Evolutionary conservation across 108 stramenopile genomes (phyloP).

Genomic region (Skeletonema costatum): DNA sequence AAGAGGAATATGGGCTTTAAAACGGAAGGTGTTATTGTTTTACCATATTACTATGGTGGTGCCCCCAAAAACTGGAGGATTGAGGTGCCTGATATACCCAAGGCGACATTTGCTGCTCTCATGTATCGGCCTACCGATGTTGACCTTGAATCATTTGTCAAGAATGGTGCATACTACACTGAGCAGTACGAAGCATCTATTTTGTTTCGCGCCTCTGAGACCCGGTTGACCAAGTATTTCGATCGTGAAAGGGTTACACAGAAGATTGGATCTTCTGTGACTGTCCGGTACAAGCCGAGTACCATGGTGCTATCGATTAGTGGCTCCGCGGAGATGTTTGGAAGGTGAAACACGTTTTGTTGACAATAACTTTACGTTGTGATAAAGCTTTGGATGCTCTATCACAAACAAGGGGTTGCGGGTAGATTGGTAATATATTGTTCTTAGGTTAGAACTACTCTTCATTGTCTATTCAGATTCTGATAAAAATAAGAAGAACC

Average conservation of each 20-base stretch:
- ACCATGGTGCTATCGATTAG: background rate
- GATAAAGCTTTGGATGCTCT: no score
- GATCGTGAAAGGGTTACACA: background rate
- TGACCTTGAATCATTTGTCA: constrained; percentile 1
- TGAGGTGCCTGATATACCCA: background rate
- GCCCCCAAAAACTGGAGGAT: background rate
- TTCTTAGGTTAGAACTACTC: no score
- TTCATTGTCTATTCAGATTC: no score
- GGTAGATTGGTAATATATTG: no score
- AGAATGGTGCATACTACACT: constrained; percentile 11
- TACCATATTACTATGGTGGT: background rate
- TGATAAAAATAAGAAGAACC: no score
- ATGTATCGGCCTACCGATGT: constrained; percentile 12
- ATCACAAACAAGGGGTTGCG: no score
- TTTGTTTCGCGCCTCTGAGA: constrained; percentile 3
- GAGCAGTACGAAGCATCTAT: background rate
- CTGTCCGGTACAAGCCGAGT: constrained; percentile 2
- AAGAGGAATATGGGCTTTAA: constrained; percentile 2
- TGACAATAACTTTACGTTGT: no score
- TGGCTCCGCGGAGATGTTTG: background rate
- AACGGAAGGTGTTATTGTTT: background rate
- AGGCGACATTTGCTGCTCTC: constrained; percentile 9
- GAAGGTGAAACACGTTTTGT: no score
- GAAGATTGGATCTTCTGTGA: constrained; percentile 3
- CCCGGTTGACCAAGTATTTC: background rate